Evolutionary conservation across 805 yeast genomes (phyloP), one percentile per base, ranked within the genome.

Genomic region (Kluyveromyces wickerhamii): DNA sequence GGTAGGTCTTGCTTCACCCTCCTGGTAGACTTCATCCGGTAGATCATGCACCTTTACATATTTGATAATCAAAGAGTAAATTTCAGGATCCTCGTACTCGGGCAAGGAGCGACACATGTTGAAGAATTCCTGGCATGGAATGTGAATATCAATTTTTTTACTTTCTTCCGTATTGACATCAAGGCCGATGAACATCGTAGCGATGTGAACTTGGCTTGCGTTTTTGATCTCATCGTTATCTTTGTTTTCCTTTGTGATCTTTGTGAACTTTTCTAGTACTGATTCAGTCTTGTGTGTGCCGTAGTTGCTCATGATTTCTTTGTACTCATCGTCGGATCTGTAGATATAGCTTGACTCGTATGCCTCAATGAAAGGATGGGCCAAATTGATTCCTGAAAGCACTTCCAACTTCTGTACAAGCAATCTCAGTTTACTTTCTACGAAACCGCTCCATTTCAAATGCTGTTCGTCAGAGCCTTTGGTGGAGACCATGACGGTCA

Each of bases 121-220:
- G 61, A 73, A 86, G 56, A 89, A 92, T 41, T 92, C 97, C 14
- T 84, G 71, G 54, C 97, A 88, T 13, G 95, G 95, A 43, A 77
- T 72, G 49, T 82, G 94, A 38, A 89, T 79, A 55, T 87, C 95
- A 46, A 88, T 69, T 47, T 77, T 73, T 32, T 67, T 72, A 22
- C 71, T 71, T 16, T 72, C 75, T 34, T 71, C 70, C 21, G 59
- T 54, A 26, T 51, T 51, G 28, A 64, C 60, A 32, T 67, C 78
- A 30, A 92, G 60, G 1, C 97, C 98, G 48, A 92, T 74, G 58
- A 73, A 92, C 40, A 87, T 64, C 30, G 83, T 79, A 12, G 94
- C 79, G 3, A 87, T 56, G 52, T 77, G 79, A 9, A 84, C 60
- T 35, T 63, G 54, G 19, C 50, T 46, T 31, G 43, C 45, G 24